These are phyloP conservation scores for Boletus coccyginus DNA, from an alignment of 768 basidiomycete species.

Conservation along the genomic window DNA sequence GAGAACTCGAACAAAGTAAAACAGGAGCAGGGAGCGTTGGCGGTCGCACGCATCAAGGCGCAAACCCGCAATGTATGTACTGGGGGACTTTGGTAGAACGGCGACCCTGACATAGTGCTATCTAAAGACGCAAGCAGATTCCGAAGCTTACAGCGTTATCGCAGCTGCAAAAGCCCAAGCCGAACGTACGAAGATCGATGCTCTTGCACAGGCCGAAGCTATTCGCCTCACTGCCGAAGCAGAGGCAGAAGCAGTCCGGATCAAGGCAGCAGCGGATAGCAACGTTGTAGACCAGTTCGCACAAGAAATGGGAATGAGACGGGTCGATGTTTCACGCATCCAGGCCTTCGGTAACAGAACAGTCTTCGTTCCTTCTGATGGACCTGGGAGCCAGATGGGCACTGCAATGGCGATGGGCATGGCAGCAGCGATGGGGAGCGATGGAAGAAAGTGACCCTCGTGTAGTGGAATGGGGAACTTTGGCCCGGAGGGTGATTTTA, in stretches of 20 bases:
- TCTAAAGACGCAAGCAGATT: conserved; percentile 62
- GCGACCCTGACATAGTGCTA: conserved; percentile 5
- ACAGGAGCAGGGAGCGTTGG: conserved; percentile 75
- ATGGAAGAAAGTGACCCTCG: conserved; percentile 13
- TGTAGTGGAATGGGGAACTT: background rate
- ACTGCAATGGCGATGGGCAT: conserved; percentile 64
- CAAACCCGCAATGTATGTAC: conserved; percentile 49
- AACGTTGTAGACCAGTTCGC: conserved; percentile 64
- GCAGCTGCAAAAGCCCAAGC: conserved; percentile 75
- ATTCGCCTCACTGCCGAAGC: conserved; percentile 74
- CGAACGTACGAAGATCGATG: conserved; percentile 61
- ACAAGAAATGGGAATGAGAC: conserved; percentile 69
- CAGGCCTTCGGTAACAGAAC: conserved; percentile 67
- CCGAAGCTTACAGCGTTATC: conserved; percentile 71
- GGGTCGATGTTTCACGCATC: conserved; percentile 62
- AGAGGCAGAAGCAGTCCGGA: conserved; percentile 64
- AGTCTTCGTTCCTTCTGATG: conserved; percentile 67
- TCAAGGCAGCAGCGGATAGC: conserved; percentile 62
- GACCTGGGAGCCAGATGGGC: conserved; percentile 55
- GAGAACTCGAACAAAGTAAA: conserved; percentile 89
- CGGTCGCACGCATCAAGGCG: conserved; percentile 76
- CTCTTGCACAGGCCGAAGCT: conserved; percentile 75
- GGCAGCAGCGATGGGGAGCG: conserved; percentile 60
- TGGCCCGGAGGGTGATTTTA: too few species aligned
- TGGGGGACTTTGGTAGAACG: background rate